Base-by-base conservation (phyloP, 768 basidiomycete species). In the Hygrophorus pudorinus region DNA sequence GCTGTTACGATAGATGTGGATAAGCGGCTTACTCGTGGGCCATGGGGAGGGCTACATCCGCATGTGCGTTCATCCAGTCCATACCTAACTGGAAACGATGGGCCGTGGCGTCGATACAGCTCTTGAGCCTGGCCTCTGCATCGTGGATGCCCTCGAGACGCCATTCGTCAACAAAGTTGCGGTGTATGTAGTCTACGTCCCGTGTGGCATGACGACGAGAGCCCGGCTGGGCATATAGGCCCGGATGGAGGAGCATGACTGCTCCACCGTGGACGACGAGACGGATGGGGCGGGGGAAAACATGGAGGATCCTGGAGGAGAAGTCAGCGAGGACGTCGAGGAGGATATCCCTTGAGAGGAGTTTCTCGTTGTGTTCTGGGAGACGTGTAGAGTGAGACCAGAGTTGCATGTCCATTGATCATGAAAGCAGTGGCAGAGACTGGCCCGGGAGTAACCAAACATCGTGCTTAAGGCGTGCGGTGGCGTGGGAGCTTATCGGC, bases 51-150 rank as follows among this genome's bases (percentile, higher is more conserved):
- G 82, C 79, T 11, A 82, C 67, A 49, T 85, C 83, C 0, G 83
- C 78, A 50, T 82, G 78, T 3, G 76, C 72, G 45, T 85, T 85
- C 82, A 85, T 82, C 83, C 83, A 85, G 56, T 85, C 82, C 44
- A 64, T 62, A 17, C 83, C 81, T 39, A 73, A 66, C 2, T 55
- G 52, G 55, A 78, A 70, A 5, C 59, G 56, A 13, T 51, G 38
- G 0, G 81, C 81, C 2, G 80, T 83, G 27, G 65, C 64, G 8
- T 61, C 49, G 38, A 83, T 79, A 54, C 81, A 83, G 10, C 57
- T 58, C 50, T 68, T 66, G 21, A 85, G 63, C n/a, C 76, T 66
- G 3, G 67, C 65, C 11, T 65, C 69, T 2, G 81, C 78, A 43
- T 82, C 75, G 6, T 49, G 44, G 1, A 77, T 58, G 5, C 78